Evolutionary conservation across 148 eudicot genomes (phyloP).

Genomic region (Vaccinium corymbosum): DNA sequence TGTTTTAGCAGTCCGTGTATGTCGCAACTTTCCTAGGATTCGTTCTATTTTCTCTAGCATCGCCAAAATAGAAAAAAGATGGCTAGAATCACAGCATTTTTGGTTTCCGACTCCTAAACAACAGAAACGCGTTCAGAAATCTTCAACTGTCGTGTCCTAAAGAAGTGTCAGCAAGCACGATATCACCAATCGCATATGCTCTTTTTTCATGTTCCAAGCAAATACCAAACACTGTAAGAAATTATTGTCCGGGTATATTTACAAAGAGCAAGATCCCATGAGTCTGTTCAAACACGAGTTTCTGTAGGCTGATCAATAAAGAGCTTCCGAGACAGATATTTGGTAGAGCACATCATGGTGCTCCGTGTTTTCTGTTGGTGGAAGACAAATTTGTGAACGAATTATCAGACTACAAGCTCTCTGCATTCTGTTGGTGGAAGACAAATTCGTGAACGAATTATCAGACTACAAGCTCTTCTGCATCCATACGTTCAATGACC

Average conservation of each 20-base stretch:
- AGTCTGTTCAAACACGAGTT: neutral
- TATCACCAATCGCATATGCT: neutral
- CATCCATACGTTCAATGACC: constrained; percentile 87
- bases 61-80: neutral
- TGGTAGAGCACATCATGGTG: neutral
- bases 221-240: neutral
- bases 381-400: neutral
- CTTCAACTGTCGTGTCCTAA: neutral
- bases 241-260: neutral
- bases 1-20: neutral
- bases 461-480: constrained; percentile 33
- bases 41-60: neutral
- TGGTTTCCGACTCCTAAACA: neutral
- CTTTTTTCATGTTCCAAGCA: neutral
- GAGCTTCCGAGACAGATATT: neutral
- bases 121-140: neutral
- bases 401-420: constrained; percentile 19
- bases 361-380: neutral
- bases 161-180: neutral
- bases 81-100: neutral
- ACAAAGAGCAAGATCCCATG: neutral
- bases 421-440: constrained; percentile 11
- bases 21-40: neutral
- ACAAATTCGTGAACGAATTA: neutral
- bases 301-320: too few relatives aligned